Evolutionary conservation across 805 yeast genomes (phyloP).

Genomic region (Starmerella cellae): DNA sequence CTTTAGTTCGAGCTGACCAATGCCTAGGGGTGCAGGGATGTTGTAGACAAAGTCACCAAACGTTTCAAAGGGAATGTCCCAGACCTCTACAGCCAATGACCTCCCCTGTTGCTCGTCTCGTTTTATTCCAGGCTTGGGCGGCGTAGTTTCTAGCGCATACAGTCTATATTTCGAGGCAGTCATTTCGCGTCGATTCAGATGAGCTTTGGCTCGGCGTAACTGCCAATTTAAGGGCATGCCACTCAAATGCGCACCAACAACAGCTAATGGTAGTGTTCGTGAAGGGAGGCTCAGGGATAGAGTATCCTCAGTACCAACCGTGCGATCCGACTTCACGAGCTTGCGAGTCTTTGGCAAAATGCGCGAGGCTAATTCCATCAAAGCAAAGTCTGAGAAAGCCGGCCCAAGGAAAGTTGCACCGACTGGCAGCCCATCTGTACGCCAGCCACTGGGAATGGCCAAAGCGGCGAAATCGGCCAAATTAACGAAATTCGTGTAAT

Average conservation of each 20-base stretch:
- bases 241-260: conserved; percentile 87
- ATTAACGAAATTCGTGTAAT: conserved; percentile 96
- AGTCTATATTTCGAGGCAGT: conserved; percentile 62
- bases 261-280: conserved; percentile 57
- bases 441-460: conserved; percentile 83
- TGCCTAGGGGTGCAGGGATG: conserved; percentile 93
- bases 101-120: conserved; percentile 36
- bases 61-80: conserved; percentile 60
- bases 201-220: conserved; percentile 68
- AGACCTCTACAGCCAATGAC: conserved; percentile 59
- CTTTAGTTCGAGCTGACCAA: conserved; percentile 77
- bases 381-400: conserved; percentile 78
- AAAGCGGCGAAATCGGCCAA: conserved; percentile 86
- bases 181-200: conserved; percentile 47
- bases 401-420: conserved; percentile 78
- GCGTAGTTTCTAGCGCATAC: conserved; percentile 58
- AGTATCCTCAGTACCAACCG: conserved; percentile 32
- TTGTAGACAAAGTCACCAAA: conserved; percentile 75
- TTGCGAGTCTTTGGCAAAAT: conserved; percentile 39
- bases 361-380: conserved; percentile 67
- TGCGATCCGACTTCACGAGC: conserved; percentile 38
- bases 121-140: conserved; percentile 88
- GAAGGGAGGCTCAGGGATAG: conserved; percentile 20
- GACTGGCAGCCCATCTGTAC: conserved; percentile 74
- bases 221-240: conserved; percentile 94